Base-by-base conservation (phyloP, 2,329 filamentous ascomycete genomes). In the Clarireedia sp. region DNA sequence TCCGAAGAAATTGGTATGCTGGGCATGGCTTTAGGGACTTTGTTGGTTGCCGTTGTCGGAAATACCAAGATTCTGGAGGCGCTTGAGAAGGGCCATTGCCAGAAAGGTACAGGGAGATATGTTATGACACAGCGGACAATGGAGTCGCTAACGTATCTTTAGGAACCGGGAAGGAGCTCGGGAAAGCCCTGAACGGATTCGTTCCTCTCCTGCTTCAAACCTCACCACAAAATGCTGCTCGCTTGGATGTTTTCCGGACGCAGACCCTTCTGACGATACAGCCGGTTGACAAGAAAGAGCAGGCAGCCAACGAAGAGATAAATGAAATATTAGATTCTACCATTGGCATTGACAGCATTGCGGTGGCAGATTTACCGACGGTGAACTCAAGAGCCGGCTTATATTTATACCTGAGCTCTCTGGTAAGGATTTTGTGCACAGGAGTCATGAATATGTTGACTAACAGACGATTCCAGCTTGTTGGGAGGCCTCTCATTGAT, bases 371-470 rank as follows among this genome's bases (percentile, higher is more conserved):
- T 49, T 72, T 91, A 9, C 86, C 87, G 3, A 75, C 83, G 29
- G 75, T 85, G 48, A 90, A 89, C 62, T 89, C 90, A 3, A 81
- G 90, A 68, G 87, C 89, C 51, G 90, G 88, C 5, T 75, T 96
- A 54, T 96, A 94, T 67, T 78, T 95, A 6, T 94, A 92, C 68
- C 74, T 96, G 8, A 94, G 90, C 67, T 83, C 90, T 54, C 79
- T 87, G 68, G 87, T 94, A 74, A 62, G 82, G 68, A n/a, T 5
- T 10, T 16, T 7, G 9, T 23, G 24, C 8, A 33, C 17, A 3
- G 2, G 3, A 8, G 2, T 12, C 19, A 26, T 40, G n/a, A 33
- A 36, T 17, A 29, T n/a, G 26, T 46, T 51, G 48, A 54, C 64
- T 74, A 54, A 73, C 60, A 37, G 52, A 10, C 38, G n/a, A 33